Evolutionary conservation across 257 asterid genomes (phyloP), one percentile per base, ranked within the genome.

Genomic region (Cruciata laevipes): DNA sequence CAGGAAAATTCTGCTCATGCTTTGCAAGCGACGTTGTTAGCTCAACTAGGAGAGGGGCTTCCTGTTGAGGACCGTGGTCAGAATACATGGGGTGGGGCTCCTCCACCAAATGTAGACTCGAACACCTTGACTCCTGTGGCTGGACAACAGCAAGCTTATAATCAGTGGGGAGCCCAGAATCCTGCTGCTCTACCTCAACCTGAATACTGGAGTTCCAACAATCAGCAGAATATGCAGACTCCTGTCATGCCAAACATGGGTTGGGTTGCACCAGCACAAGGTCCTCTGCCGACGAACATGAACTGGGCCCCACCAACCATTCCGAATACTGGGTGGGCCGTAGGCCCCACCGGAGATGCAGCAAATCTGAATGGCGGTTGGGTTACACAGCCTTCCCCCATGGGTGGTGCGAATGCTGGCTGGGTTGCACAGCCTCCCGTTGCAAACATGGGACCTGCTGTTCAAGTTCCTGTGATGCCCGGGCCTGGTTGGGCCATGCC

Each of bases 191-290:
- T 80, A 80, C 73, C 86, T 66, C 96, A 84, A 65, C 70, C 90
- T 17, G 95, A 90, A 71, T 78, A 71, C 25, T 84, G 93, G 96
- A 73, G 76, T 47, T 90, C 82, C 78, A 77, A 78, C 61, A 78
- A 68, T 77, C 96, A 81, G 74, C 80, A 81, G 27, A 87, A 76
- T 84, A 80, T 83, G 74, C 89, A 73, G 68, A 77, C 85, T 20
- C 76, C 88, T 38, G 69, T 80, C 11, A 56, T 81, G 17, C 78
- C 89, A 24, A 88, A 85, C 76, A 76, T 78, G 83, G 88, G 91
- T 20, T 89, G 97, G 91, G 86, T 66, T 63, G 85, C 86, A 69
- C 82, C 83, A 1, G 69, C 73, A 7, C 82, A 87, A 30, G 82
- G 69, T 20, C 13, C 42, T 0, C 42, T 8, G 13, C 69, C 67